Evolutionary conservation across 2,329 filamentous ascomycete species (phyloP), one percentile per base, ranked within the genome.

Genomic region (Trichoderma koningiopsis): DNA sequence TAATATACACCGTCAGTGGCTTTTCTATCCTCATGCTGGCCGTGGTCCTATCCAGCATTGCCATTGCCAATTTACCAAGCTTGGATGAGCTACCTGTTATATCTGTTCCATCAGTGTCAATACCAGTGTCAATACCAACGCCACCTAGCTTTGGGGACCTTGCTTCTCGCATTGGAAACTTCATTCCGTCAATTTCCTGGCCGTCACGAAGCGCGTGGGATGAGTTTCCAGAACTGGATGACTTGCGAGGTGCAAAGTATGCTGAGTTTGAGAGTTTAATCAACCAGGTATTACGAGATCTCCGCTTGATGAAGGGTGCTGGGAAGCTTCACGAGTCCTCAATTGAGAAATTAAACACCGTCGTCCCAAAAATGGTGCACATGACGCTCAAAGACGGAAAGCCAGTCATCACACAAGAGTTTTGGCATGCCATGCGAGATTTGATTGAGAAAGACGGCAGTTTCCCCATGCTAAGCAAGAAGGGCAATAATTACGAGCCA

Each of bases 391-490:
- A 80, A 40, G 77, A 86, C 35, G 89, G 89, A 16, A 82, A 84
- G 11, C 78, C 82, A 0, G 79, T 85, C 27, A 85, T 92, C 19
- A 80, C 86, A 0, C 82, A 87, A 29, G 84, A 88, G 3, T 91
- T 93, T 70, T 93, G 88, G 86, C 82, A 87, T 68, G 90, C 89
- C 0, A 76, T 93, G 10, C 81, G 83, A 29, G 84, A 86, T 65
- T 82, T 85, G 68, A 84, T 91, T 59, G 80, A 79, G 24, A 77
- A 80, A 1, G 86, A 87, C 55, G 79, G 80, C 2, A 78, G 80
- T 35, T 81, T 88, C 49, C 75, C 87, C 47, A 83, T 80, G 3
- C 73, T 87, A 3, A 80, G 85, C 43, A 80, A 81, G 35, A 76
- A 78, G 3, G 75, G 77, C 2, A 74, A 81, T 19, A 77, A 76